Evolutionary conservation across 441 rosid species (phyloP), one percentile per base, ranked within the genome.

Genomic region (Daphne laureola): DNA sequence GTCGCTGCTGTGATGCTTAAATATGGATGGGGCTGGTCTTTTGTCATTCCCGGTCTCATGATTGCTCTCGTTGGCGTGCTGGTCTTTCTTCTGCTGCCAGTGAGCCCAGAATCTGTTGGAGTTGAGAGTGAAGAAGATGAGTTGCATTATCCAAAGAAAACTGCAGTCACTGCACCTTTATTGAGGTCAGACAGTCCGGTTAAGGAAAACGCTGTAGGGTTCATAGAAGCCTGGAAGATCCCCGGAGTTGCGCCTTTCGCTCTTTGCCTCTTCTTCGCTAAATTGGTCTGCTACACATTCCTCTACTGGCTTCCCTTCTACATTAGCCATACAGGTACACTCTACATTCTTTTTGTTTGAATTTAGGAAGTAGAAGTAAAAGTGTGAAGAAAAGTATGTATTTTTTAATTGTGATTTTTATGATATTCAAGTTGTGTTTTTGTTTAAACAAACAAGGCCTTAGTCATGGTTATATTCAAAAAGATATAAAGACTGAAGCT

Each of bases 1-100:
- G 75, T 92, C 31, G 98, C 90, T 42, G 73, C 96, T 38, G 86
- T 83, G 0, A 47, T 86, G 74, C 58, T 92, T 74, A 74, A 73
- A 57, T 86, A 86, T 53, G 96, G 96, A 47, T 92, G 98, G 98
- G 98, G 98, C 18, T 88, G 96, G 96, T 88, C 96, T n/a, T 92
- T 92, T 68, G 85, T 82, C 12, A 74, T 83, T 53, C 98, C 98
- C 16, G 94, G 94, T 66, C 57, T 86, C 11, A 14, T 78, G 16
- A 79, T 81, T 21, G 80, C 61, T 18, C 61, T 79, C 41, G 17
- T 72, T 0, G 98, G 98, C 1, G 21, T 86, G 46, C 61, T 81
- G 36, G 82, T 86, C 25, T 78, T 86, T 54, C 67, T 85, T 43
- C 56, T 86, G 15, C 80, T 92, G 68, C 94, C 97, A 0, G 84